These are phyloP conservation scores for Botrytis tulipae DNA, from an alignment of 2,329 filamentous ascomycete genomes.

Conservation along the genomic window DNA sequence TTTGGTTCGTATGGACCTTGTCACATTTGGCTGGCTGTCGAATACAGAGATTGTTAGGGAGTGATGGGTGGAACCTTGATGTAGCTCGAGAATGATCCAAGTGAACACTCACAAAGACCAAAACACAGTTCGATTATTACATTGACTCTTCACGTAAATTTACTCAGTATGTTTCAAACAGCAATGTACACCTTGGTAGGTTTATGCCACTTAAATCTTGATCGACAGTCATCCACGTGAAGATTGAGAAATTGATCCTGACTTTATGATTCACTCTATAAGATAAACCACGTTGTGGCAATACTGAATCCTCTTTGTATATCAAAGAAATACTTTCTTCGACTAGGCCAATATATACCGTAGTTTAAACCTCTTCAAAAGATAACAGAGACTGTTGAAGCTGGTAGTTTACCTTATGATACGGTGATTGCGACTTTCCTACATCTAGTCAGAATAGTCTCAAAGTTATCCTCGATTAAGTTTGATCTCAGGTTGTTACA, in stretches of 20 bases:
- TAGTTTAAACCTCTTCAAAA: neutral
- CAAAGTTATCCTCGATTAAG: too few relatives aligned
- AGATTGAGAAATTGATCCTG: neutral
- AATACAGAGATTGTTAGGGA: neutral
- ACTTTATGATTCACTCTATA: neutral
- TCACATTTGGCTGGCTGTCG: neutral
- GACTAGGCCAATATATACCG: neutral
- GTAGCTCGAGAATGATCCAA: neutral
- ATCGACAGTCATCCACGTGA: neutral
- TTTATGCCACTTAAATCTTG: neutral
- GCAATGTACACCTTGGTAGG: neutral
- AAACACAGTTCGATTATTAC: neutral
- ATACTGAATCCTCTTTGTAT: neutral
- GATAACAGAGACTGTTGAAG: neutral
- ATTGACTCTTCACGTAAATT: neutral
- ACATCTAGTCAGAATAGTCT: neutral
- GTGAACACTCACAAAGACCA: neutral
- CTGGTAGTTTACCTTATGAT: neutral
- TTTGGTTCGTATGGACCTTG: neutral
- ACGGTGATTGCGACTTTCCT: neutral
- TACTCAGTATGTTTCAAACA: neutral
- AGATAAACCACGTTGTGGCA: neutral
- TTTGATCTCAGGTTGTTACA: neutral
- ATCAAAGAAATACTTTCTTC: neutral
- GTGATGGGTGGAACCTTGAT: neutral